Conservation (phyloP, 2,329 filamentous ascomycete species). For the Epichloe scottii region DNA sequence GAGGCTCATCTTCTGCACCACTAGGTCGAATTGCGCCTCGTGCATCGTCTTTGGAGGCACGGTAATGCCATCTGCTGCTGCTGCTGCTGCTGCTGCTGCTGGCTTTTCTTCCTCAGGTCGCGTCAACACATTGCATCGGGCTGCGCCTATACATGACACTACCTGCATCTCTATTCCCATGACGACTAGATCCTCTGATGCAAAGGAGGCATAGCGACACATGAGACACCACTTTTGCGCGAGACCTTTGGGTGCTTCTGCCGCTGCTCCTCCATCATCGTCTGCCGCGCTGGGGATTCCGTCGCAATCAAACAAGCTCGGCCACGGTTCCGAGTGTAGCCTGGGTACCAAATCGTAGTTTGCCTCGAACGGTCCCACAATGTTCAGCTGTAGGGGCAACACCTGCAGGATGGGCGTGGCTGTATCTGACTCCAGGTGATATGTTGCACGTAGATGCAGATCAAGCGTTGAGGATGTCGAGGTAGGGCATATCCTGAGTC, state of each 20-base stretch:
- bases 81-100: background rate
- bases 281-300: constrained; percentile 26
- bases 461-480: constrained; percentile 45
- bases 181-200: constrained; percentile 55
- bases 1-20: constrained; percentile 62
- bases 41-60: constrained; percentile 57
- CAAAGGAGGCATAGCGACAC: constrained; percentile 65
- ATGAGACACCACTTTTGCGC: constrained; percentile 71
- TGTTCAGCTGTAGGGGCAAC: constrained; percentile 52
- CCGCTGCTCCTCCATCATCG: constrained; percentile 8
- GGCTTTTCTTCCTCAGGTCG: constrained; percentile 16
- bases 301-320: constrained; percentile 65
- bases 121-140: constrained; percentile 40
- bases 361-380: constrained; percentile 79
- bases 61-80: constrained; percentile 27
- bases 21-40: constrained; percentile 59
- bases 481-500: constrained; percentile 38
- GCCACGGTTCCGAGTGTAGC: constrained; percentile 69
- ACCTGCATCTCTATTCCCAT: constrained; percentile 49
- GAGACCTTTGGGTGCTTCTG: constrained; percentile 41
- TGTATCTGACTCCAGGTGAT: constrained; percentile 66
- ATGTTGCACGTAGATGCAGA: constrained; percentile 60
- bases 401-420: constrained; percentile 72
- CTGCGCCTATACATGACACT: constrained; percentile 47
- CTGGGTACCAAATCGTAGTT: constrained; percentile 79